phyloP scores from a whole-genome alignment of 257 asterid species.

The Ocimum tenuiflorum region DNA sequence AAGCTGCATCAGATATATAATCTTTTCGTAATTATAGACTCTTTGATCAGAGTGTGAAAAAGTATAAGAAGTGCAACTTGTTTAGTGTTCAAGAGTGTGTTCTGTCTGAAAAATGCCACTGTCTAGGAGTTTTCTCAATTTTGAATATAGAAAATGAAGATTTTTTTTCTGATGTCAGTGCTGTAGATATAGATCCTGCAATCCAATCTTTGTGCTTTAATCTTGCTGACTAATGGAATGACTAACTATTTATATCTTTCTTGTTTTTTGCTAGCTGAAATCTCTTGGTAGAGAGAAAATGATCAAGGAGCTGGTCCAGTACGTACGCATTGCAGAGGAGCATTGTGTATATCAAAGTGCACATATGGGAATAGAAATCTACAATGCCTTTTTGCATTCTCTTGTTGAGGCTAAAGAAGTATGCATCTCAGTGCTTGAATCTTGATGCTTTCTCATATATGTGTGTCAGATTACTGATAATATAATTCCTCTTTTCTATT shows the following conservation, averaged over 20 bases:
- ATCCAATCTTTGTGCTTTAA: not conserved
- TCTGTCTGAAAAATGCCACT: not conserved
- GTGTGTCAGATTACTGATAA: conserved; percentile 8
- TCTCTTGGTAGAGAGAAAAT: conserved; percentile 81
- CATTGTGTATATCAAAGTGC: conserved; percentile 24
- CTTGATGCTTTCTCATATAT: conserved; percentile 16
- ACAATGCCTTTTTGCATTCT: conserved; percentile 61
- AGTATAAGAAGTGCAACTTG: not conserved
- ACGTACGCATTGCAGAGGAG: conserved; percentile 49
- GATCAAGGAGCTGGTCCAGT: conserved; percentile 48
- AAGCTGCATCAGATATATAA: not conserved
- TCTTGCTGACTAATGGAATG: conserved; percentile 8
- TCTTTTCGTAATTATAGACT: not conserved
- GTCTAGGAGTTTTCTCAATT: not conserved
- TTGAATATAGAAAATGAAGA: not conserved
- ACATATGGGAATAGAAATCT: conserved; percentile 36
- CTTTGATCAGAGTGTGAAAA: not conserved
- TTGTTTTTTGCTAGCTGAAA: conserved; percentile 49
- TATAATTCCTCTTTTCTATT: not conserved
- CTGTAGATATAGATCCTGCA: not conserved
- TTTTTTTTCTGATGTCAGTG: conserved; percentile 5
- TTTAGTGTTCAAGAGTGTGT: not conserved
- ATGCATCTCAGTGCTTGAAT: conserved; percentile 24
- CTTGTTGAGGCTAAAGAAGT: conserved; percentile 75
- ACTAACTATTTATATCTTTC: conserved; percentile 18